Percentiles rank a stretch among this genome's conserved stretches.
Evolutionary conservation across 2,329 filamentous ascomycete species (phyloP).

Genomic region (Gnomoniopsis sp.): DNA sequence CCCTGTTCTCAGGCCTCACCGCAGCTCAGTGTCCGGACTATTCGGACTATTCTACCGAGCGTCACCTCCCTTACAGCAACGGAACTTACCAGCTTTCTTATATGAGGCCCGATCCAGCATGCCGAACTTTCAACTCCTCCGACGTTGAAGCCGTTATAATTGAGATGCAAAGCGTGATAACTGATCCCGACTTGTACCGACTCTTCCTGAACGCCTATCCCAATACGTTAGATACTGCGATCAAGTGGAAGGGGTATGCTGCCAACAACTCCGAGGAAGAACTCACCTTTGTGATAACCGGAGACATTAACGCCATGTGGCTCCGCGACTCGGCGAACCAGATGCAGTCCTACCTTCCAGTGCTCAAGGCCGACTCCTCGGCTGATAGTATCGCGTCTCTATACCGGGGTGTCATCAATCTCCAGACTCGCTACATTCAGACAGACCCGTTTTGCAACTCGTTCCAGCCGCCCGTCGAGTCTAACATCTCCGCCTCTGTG

Average conservation of each 20-base stretch:
- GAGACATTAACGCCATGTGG: constrained; percentile 46
- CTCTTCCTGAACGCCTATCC: constrained; percentile 72
- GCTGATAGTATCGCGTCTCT: constrained; percentile 61
- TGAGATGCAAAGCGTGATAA: constrained; percentile 64
- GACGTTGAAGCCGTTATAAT: constrained; percentile 74
- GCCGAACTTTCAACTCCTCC: constrained; percentile 76
- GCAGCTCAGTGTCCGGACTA: constrained; percentile 59
- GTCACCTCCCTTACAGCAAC: constrained; percentile 69
- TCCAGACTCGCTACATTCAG: constrained; percentile 69
- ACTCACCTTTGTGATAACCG: constrained; percentile 57
- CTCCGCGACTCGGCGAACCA: constrained; percentile 54
- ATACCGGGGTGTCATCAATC: constrained; percentile 72
- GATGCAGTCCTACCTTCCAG: constrained; percentile 67
- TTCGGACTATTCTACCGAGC: constrained; percentile 52
- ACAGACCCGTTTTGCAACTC: constrained; percentile 85
- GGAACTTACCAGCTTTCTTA: constrained; percentile 74
- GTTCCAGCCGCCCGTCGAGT: constrained; percentile 83
- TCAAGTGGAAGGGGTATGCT: constrained; percentile 63
- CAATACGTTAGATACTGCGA: constrained; percentile 71
- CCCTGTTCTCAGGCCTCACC: constrained; percentile 4
- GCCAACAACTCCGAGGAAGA: constrained; percentile 59
- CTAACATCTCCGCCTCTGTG: constrained; percentile 55
- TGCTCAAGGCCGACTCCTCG: constrained; percentile 53
- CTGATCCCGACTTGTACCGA: constrained; percentile 71
- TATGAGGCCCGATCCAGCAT: constrained; percentile 72